Conservation (phyloP, 2,329 filamentous ascomycete genomes). For the Fusarium heterosporum region DNA sequence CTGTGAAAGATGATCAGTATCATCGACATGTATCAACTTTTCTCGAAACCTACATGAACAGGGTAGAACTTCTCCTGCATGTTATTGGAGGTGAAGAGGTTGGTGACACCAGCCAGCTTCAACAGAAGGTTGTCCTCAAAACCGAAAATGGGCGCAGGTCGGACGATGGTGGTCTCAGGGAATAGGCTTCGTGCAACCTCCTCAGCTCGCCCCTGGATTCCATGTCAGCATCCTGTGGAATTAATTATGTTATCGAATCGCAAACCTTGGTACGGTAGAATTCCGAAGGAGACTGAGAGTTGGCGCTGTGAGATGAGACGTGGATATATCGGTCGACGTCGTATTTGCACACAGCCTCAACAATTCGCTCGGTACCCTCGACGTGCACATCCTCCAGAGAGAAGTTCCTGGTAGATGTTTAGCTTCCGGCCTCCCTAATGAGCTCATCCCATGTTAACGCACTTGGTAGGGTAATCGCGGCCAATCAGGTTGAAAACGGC, state of each 20-base stretch:
- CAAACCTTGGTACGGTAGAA: constrained; percentile 90
- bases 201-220: constrained; percentile 78
- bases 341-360: constrained; percentile 95
- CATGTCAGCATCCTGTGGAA: constrained; percentile 28
- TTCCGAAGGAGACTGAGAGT: constrained; percentile 82
- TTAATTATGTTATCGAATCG: background rate
- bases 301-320: constrained; percentile 93
- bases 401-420: constrained; percentile 80
- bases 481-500: constrained; percentile 97
- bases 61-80: constrained; percentile 93
- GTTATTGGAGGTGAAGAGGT: constrained; percentile 90
- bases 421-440: constrained; percentile 27
- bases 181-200: constrained; percentile 87
- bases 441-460: constrained; percentile 40
- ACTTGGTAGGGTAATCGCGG: constrained; percentile 96
- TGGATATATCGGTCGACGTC: constrained; percentile 97
- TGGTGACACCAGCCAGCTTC: constrained; percentile 81
- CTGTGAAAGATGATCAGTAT: constrained; percentile 56
- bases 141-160: constrained; percentile 92
- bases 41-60: constrained; percentile 78
- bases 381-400: constrained; percentile 91
- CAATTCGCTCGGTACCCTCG: constrained; percentile 91
- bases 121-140: constrained; percentile 94
- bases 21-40: background rate
- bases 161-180: constrained; percentile 96